Conservation (phyloP, 176 grass and related monocot genomes). For the Oryza glumipatula region DNA sequence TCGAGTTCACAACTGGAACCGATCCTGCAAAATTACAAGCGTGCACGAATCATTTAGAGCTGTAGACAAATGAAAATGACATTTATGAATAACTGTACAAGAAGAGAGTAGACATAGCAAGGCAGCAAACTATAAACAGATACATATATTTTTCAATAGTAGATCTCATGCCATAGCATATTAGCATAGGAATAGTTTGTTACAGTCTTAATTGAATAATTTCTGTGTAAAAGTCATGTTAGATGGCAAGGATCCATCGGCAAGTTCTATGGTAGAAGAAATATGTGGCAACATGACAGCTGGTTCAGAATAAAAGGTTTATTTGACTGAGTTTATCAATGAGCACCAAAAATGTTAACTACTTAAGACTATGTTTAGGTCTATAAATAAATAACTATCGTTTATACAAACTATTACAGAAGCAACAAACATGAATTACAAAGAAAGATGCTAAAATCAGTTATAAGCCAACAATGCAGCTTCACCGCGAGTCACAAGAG, state of each 20-base stretch:
- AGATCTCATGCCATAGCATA: not conserved
- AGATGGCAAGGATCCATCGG: conserved; percentile 8
- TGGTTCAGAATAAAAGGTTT: not conserved
- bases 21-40: conserved; percentile 64
- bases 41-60: conserved; percentile 22
- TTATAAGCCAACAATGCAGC: conserved; percentile 5
- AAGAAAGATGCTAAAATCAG: not conserved
- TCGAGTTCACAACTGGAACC: conserved; percentile 71
- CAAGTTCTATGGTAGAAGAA: conserved; percentile 25
- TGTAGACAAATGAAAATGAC: not conserved
- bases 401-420: not conserved
- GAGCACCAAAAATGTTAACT: not conserved
- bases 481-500: not conserved
- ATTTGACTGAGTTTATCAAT: conserved; percentile 12
- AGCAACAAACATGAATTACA: not conserved
- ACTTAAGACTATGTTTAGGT: not conserved
- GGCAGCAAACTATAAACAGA: not conserved
- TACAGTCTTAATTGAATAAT: conserved; percentile 24
- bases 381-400: not conserved
- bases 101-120: conserved; percentile 5
- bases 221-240: not conserved
- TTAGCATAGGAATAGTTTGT: conserved; percentile 12
- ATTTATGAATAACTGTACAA: conserved; percentile 24
- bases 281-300: conserved; percentile 6
- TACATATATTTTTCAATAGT: not conserved